Base-by-base conservation (phyloP, 768 basidiomycete species). In the Kwoniella europaea region DNA sequence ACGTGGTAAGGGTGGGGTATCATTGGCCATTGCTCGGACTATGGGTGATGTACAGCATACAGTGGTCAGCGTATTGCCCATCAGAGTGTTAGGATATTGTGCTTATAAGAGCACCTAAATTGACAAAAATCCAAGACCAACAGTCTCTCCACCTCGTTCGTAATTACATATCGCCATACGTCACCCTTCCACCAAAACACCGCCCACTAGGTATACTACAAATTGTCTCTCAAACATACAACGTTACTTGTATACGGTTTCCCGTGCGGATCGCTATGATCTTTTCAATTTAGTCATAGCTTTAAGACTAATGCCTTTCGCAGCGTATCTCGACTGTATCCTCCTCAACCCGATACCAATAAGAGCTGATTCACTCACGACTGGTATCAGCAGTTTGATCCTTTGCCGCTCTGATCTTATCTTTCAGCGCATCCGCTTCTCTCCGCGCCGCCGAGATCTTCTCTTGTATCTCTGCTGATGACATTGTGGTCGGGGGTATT, bases 11-110 rank as follows among this genome's bases (percentile, higher is more conserved):
- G 94, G 91, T 75, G 97, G 94, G 53, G 98, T 92, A 82, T 99
- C 97, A 53, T 91, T 91, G 27, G 96, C 94, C 94, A 98, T 97
- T n/a, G 94, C 94, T 62, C 94, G 92, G 79, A 99, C 96, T 99
- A 82, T 12, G 53, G 56, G 20, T 7, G 18, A n/a, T n/a, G n/a
- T n/a, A n/a, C n/a, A n/a, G n/a, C n/a, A n/a, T n/a, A n/a, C n/a
- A n/a, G n/a, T n/a, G 65, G 65, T 56, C 22, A 55, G 64, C 29
- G 50, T 4, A 52, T n/a, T 3, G 5, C 13, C 15, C 13, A 42
- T 29, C 7, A 15, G 59, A 4, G 59, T 60, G 1, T 16, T 50
- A 6, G 7, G 6, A 1, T 6, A 7, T 35, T 35, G 0, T 35
- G 35, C 35, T 35, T 6, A 35, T 35, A 35, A 7, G 35, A 35